A percentile compares a stretch with the other conserved stretches of the same genome.
These are phyloP conservation scores for Rosa persica DNA, from an alignment of 306 rosid species.

Conservation along the genomic window DNA sequence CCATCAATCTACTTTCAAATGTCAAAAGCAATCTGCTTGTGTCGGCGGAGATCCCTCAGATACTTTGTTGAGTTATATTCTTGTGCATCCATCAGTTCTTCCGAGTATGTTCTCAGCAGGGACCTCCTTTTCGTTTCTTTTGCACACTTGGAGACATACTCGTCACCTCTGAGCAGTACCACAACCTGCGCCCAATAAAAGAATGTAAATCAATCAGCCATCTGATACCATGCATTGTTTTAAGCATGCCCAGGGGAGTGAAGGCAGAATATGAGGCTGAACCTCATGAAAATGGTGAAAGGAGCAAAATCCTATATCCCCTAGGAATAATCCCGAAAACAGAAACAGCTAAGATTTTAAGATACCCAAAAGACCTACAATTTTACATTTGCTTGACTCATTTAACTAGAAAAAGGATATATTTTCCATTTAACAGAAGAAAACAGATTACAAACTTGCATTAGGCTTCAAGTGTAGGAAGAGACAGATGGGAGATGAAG, in stretches of 20 bases:
- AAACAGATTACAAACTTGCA: background rate
- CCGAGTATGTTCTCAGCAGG: constrained; percentile 68
- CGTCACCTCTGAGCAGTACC: constrained; percentile 63
- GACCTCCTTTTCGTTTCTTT: constrained; percentile 22
- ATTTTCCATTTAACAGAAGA: background rate
- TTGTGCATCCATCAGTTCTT: constrained; percentile 70
- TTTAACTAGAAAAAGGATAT: background rate
- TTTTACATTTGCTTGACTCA: background rate
- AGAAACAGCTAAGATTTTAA: background rate
- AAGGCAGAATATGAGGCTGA: background rate
- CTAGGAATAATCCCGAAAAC: background rate
- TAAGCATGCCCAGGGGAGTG: constrained; percentile 10
- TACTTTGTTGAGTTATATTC: constrained; percentile 83
- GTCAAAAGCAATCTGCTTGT: constrained; percentile 51
- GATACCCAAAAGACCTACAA: background rate
- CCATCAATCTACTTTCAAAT: constrained; percentile 14
- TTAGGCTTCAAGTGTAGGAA: background rate
- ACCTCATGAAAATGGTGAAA: background rate
- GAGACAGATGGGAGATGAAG: background rate
- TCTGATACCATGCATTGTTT: background rate
- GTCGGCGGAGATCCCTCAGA: constrained; percentile 53
- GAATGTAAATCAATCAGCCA: constrained; percentile 6
- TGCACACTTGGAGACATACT: constrained; percentile 24
- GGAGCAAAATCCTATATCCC: background rate
- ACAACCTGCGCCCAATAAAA: constrained; percentile 42